Evolutionary conservation across 345 rosid genomes (phyloP), one percentile per base, ranked within the genome.

Genomic region (Hypericum androsaemum): DNA sequence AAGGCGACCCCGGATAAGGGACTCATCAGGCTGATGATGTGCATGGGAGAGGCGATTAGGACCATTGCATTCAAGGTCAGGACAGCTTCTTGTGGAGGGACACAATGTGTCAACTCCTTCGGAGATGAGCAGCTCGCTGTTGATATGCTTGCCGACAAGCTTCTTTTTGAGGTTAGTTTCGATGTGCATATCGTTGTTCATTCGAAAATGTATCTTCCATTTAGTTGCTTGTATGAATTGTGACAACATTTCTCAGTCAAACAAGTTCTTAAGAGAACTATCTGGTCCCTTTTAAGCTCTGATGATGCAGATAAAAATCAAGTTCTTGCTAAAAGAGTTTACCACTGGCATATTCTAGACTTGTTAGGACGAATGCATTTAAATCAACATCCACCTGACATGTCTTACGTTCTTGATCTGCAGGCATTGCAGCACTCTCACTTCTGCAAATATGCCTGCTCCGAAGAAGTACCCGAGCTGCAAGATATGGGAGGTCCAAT

Each of bases 41-140:
- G 87, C 73, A 88, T 88, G 98, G 90, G 95, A 65, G 98, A 92
- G 68, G 98, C 98, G 28, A 50, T 88, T 43, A 81, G 96, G 58
- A 92, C 98, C 36, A 92, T 88, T 47, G 51, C 96, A 50, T 85
- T 79, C 58, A 92, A 92, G 56, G 96, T 92, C 39, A 85, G 89
- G 70, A 92, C 98, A 41, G 96, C 98, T 68, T 88, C 98, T 56
- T 92, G 96, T 64, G 96, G 90, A 55, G 98, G 95, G 66, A 92
- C 96, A 13, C 89, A 92, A 59, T 92, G 98, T 58, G 76, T 92
- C 5, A 92, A 92, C 60, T 66, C 94, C 58, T 92, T 92, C 53
- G 96, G 98, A 0, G 96, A 92, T 50, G 98, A 92, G 61, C 98
- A 92, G 61, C 98, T 92, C 37, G 98, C 98, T 36, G 96, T 92